Conservation (phyloP, 2,329 filamentous ascomycete species). For the Fusarium pilosicola region DNA sequence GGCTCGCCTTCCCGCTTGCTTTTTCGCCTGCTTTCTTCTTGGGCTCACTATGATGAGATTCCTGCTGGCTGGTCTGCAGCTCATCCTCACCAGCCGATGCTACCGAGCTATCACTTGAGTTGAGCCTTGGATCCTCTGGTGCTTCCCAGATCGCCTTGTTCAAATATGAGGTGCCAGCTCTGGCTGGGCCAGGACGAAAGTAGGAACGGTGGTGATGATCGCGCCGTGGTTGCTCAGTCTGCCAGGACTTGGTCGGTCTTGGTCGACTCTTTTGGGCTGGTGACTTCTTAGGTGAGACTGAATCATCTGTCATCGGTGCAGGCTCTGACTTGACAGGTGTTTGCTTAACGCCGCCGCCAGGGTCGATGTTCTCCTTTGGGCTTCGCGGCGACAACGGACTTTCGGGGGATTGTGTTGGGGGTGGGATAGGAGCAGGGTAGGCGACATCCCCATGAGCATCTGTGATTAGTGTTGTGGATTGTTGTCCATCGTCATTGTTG, state of each 20-base stretch:
- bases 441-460: conserved; percentile 22
- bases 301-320: background rate
- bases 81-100: conserved; percentile 21
- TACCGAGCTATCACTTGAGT: conserved; percentile 28
- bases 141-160: conserved; percentile 37
- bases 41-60: background rate
- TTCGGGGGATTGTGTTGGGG: conserved; percentile 19
- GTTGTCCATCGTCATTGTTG: background rate
- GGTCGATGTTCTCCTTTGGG: background rate
- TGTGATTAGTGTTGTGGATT: conserved; percentile 18
- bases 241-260: conserved; percentile 35
- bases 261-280: conserved; percentile 12
- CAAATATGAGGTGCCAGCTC: conserved; percentile 36
- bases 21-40: conserved; percentile 7
- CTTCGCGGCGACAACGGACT: conserved; percentile 24
- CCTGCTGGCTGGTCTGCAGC: background rate
- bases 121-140: background rate
- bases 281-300: conserved; percentile 3
- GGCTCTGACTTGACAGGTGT: conserved; percentile 11
- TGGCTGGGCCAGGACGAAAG: conserved; percentile 33
- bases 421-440: conserved; percentile 25
- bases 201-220: conserved; percentile 8
- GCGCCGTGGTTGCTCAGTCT: conserved; percentile 31
- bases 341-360: background rate
- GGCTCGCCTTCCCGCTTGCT: conserved; percentile 3